phyloP scores from a whole-genome alignment of 495 filamentous ascomycete species.

The Neurospora sp. region DNA sequence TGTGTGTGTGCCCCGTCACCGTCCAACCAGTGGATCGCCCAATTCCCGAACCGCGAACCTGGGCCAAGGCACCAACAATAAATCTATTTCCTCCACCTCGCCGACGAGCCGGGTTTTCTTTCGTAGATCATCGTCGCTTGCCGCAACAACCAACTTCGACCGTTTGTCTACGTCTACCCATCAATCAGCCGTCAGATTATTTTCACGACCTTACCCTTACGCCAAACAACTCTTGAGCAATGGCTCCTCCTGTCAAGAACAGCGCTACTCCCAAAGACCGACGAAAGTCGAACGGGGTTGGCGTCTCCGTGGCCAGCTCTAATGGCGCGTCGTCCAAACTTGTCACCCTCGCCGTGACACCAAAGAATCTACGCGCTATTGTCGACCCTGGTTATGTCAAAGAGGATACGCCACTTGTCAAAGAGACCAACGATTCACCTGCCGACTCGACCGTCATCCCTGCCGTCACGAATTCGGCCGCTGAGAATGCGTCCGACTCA shows the following conservation, averaged over 20 bases:
- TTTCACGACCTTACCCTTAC: neutral
- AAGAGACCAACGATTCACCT: slow-evolving; percentile 19
- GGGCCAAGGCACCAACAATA: slow-evolving; percentile 11
- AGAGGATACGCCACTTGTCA: slow-evolving; percentile 30
- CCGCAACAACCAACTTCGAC: slow-evolving; percentile 1
- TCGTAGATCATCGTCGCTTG: neutral
- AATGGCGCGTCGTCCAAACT: slow-evolving; percentile 19
- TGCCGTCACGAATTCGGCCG: slow-evolving; percentile 24
- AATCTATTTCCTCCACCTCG: slow-evolving; percentile 8
- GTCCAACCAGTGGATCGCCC: slow-evolving; percentile 21
- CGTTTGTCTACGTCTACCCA: slow-evolving; percentile 3
- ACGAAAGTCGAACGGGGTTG: slow-evolving; percentile 27
- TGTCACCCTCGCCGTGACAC: slow-evolving; percentile 29
- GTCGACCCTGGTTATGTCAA: slow-evolving; percentile 31
- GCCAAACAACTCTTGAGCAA: slow-evolving; percentile 2
- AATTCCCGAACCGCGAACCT: slow-evolving; percentile 13
- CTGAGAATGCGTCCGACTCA: slow-evolving; percentile 40
- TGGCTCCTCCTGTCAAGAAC: slow-evolving; percentile 33
- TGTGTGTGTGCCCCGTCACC: slow-evolving; percentile 14
- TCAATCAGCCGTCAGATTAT: slow-evolving; percentile 5
- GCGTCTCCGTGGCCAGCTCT: slow-evolving; percentile 3
- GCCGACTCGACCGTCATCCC: slow-evolving; percentile 17
- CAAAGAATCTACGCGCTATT: slow-evolving; percentile 33
- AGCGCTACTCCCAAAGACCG: slow-evolving; percentile 32
- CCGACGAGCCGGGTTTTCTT: neutral